A percentile compares a stretch with the other conserved stretches of the same genome.
phyloP scores from a whole-genome alignment of 1,284 basidiomycete species.

The Salmacisia buchloeana region DNA sequence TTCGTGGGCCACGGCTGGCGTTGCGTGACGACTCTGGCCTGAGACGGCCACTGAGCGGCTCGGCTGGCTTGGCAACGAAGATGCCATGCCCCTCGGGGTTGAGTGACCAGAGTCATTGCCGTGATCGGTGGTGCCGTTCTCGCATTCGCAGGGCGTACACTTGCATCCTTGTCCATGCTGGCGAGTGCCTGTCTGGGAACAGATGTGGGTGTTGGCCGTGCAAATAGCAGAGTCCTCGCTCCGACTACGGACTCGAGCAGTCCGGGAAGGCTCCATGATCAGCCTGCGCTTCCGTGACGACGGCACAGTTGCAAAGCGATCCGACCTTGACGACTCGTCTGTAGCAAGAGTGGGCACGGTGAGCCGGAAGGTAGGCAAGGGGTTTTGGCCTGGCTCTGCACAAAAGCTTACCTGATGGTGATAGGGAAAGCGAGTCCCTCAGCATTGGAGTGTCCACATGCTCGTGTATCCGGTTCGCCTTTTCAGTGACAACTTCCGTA shows the following conservation, averaged over 20 bases:
- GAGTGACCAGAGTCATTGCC: background rate
- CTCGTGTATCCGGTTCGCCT: background rate
- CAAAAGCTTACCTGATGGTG: background rate
- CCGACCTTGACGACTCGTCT: background rate
- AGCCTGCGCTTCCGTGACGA: background rate
- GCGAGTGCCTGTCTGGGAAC: background rate
- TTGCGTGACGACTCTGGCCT: too few species aligned
- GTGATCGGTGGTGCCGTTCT: too few species aligned
- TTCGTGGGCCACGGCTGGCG: too few species aligned
- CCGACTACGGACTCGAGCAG: background rate
- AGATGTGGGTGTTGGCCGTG: background rate
- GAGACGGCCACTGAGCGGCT: too few species aligned
- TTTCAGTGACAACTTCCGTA: background rate
- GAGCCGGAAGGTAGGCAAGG: too few species aligned
- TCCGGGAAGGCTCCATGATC: background rate
- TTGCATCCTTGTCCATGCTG: background rate
- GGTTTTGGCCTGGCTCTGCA: too few species aligned
- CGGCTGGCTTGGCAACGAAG: too few species aligned
- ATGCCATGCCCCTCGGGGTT: too few species aligned
- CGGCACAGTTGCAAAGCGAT: background rate
- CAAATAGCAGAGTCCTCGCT: background rate
- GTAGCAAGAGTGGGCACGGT: background rate
- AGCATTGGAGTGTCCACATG: background rate
- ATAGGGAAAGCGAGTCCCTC: background rate
- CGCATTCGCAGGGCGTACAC: background rate